Evolutionary conservation across 1,284 basidiomycete species (phyloP).

Genomic region (Ustilago lituana): DNA sequence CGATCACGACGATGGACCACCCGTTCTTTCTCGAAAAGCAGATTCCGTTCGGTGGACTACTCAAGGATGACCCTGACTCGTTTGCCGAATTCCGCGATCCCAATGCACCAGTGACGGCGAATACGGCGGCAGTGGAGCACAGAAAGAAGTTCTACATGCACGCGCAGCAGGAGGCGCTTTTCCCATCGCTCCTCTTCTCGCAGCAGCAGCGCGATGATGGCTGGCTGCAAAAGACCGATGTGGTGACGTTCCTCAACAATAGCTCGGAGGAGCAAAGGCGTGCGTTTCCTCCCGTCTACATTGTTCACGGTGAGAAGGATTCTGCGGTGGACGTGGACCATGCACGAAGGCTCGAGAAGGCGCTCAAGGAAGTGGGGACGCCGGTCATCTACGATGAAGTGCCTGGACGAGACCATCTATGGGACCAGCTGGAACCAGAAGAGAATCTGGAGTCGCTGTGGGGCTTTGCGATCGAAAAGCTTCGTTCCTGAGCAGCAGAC

Average conservation of each 20-base stretch:
- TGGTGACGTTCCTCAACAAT: conserved; percentile 20
- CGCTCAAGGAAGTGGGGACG: conserved; percentile 24
- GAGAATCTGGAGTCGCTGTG: conserved; percentile 37
- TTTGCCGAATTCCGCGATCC: conserved; percentile 43
- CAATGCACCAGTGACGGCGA: conserved; percentile 28
- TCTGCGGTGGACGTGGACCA: conserved; percentile 52
- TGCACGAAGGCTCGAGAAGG: conserved; percentile 26
- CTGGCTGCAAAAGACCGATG: conserved; percentile 44
- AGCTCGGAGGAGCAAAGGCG: conserved; percentile 27
- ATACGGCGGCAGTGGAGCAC: conserved; percentile 26
- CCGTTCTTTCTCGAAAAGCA: conserved; percentile 50
- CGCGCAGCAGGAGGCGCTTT: conserved; percentile 46
- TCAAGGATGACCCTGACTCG: conserved; percentile 25
- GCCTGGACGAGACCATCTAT: conserved; percentile 41
- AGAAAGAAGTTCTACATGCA: conserved; percentile 50
- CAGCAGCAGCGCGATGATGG: conserved; percentile 32
- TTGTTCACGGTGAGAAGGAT: conserved; percentile 52
- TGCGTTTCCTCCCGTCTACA: conserved; percentile 39
- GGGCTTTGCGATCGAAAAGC: conserved; percentile 26
- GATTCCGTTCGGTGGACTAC: conserved; percentile 25
- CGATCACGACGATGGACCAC: conserved; percentile 49
- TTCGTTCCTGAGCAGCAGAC: conserved; percentile 3
- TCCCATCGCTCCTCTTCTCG: conserved; percentile 43
- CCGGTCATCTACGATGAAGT: conserved; percentile 44
- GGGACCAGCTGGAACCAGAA: conserved; percentile 47